Evolutionary conservation across 768 basidiomycete species (phyloP).

Genomic region (Clitopilus hobsonii): DNA sequence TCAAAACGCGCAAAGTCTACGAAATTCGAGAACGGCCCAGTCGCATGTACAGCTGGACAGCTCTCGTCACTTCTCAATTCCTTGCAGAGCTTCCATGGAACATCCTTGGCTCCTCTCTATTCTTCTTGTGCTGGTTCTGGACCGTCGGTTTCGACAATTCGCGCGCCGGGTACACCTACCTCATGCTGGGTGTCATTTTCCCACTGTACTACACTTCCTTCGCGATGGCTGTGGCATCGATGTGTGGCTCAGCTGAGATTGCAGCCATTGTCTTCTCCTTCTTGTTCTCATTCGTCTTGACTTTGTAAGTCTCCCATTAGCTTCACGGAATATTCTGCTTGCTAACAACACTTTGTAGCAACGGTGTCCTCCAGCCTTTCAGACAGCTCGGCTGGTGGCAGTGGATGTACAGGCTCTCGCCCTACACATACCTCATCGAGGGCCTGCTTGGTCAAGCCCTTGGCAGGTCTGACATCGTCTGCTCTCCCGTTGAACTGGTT

Average conservation of each 20-base stretch:
- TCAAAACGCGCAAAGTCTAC: conserved; percentile 58
- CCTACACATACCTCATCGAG: conserved; percentile 48
- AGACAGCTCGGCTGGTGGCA: conserved; percentile 60
- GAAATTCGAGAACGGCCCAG: conserved; percentile 66
- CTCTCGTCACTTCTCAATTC: conserved; percentile 50
- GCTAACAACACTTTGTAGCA: conserved; percentile 28
- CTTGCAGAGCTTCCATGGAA: conserved; percentile 63
- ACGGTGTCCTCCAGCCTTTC: conserved; percentile 67
- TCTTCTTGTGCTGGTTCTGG: conserved; percentile 74
- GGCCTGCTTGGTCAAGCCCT: conserved; percentile 49
- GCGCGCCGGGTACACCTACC: conserved; percentile 55
- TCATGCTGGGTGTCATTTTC: conserved; percentile 51
- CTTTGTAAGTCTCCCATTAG: background rate
- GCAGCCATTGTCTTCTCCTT: conserved; percentile 54
- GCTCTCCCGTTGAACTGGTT: conserved; percentile 59
- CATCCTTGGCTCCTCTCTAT: conserved; percentile 52
- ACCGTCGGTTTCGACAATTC: conserved; percentile 55
- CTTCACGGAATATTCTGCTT: conserved; percentile 3
- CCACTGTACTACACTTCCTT: conserved; percentile 64
- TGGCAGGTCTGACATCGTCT: conserved; percentile 45
- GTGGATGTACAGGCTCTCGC: conserved; percentile 60
- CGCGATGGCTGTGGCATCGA: conserved; percentile 55
- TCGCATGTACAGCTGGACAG: conserved; percentile 63
- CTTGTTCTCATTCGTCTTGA: conserved; percentile 50
- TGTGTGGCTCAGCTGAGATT: conserved; percentile 57